Conservation (phyloP, 257 asterid genomes). For the Solanum megistacrolobum region DNA sequence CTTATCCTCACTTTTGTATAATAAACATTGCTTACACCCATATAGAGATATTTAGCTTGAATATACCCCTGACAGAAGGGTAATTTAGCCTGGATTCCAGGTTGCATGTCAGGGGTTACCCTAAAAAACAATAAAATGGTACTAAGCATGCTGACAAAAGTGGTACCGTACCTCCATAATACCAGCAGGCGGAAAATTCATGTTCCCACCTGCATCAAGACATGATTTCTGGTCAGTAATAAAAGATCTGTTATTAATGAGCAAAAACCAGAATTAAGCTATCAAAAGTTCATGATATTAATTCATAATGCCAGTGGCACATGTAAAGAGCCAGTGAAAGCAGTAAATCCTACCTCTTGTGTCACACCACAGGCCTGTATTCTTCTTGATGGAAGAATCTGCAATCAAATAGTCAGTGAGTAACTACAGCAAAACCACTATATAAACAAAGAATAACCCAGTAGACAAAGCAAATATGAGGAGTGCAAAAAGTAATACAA, state of each 20-base stretch:
- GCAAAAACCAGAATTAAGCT: not conserved
- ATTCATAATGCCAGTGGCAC: not conserved
- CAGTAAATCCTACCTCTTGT: slow-evolving; percentile 30
- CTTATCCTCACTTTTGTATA: not conserved
- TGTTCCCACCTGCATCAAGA: slow-evolving; percentile 35
- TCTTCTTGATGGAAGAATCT: slow-evolving; percentile 32
- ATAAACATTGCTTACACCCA: not conserved
- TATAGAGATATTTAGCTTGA: not conserved
- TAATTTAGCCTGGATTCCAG: not conserved
- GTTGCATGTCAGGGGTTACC: not conserved
- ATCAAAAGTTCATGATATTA: not conserved
- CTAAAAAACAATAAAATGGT: not conserved
- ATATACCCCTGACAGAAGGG: not conserved
- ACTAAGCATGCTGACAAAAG: not conserved
- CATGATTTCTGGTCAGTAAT: not conserved
- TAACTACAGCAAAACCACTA: not conserved
- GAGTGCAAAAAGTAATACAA: not conserved
- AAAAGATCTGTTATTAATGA: not conserved
- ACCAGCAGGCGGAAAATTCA: slow-evolving; percentile 29
- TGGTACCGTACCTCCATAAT: slow-evolving; percentile 40
- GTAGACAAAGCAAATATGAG: not conserved
- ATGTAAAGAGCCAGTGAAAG: not conserved
- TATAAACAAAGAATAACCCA: not conserved
- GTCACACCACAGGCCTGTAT: slow-evolving; percentile 21
- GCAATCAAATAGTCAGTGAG: slow-evolving; percentile 3